Conservation (phyloP, 108 stramenopile species). For the Cyclotella sp. region DNA sequence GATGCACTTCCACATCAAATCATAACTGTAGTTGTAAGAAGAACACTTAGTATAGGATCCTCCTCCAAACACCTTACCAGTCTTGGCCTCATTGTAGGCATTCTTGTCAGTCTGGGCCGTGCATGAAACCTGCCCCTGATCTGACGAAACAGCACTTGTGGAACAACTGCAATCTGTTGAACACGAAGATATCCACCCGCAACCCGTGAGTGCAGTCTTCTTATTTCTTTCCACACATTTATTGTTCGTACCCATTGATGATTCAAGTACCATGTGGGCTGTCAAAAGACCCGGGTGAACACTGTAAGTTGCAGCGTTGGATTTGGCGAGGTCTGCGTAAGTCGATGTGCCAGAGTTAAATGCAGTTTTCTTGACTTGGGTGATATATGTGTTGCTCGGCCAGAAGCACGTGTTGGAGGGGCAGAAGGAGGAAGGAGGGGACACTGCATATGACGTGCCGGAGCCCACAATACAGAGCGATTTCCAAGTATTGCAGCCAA, state of each 20-base stretch:
- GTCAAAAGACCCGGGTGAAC: slow-evolving; percentile 15
- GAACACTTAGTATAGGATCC: not conserved
- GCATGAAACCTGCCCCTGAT: slow-evolving; percentile 12
- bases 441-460: not conserved
- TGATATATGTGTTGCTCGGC: slow-evolving; percentile 1
- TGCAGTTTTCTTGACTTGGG: slow-evolving; percentile 12
- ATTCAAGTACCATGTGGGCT: slow-evolving; percentile 16
- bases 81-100: slow-evolving; percentile 14
- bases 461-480: not conserved
- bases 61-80: not conserved
- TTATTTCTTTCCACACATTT: not conserved
- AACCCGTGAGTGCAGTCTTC: slow-evolving; percentile 12
- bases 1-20: slow-evolving; percentile 22
- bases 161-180: not conserved
- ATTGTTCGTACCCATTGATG: slow-evolving; percentile 9
- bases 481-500: slow-evolving; percentile 14
- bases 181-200: slow-evolving; percentile 4
- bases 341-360: slow-evolving; percentile 10
- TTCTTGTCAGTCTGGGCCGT: slow-evolving; percentile 19
- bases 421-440: slow-evolving; percentile 10
- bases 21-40: slow-evolving; percentile 3
- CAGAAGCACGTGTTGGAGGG: slow-evolving; percentile 7
- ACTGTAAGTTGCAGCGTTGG: slow-evolving; percentile 7
- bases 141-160: slow-evolving; percentile 3
- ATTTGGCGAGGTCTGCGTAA: slow-evolving; percentile 13